Conservation (phyloP, 23 red algal species). For the Agarophyton chilense region DNA sequence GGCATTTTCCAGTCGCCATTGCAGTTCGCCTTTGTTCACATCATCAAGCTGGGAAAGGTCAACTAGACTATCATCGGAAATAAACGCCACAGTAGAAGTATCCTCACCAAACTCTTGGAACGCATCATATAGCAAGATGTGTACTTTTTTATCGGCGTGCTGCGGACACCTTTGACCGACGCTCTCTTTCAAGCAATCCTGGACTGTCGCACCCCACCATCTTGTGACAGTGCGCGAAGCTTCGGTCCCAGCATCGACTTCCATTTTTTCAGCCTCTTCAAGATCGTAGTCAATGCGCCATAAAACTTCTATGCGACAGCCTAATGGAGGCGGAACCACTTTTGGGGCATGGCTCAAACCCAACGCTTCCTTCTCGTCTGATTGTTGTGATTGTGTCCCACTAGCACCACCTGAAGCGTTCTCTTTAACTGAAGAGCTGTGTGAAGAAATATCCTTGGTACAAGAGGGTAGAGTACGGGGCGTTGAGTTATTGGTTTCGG, state of each 20-base stretch:
- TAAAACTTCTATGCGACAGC: slow-evolving; percentile 34
- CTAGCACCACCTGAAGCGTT: neutral
- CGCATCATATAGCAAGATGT: slow-evolving; percentile 50
- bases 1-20: slow-evolving; percentile 36
- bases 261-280: slow-evolving; percentile 16
- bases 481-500: neutral
- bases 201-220: slow-evolving; percentile 63
- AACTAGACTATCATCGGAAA: neutral
- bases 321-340: neutral
- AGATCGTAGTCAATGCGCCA: slow-evolving; percentile 34
- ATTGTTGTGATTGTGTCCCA: no score
- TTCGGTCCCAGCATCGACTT: neutral
- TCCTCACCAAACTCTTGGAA: slow-evolving; percentile 52
- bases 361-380: no score
- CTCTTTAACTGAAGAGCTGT: neutral
- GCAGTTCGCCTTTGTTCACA: slow-evolving; percentile 6
- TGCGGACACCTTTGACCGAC: neutral
- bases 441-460: neutral
- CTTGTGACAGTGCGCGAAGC: neutral
- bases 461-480: neutral
- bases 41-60: slow-evolving; percentile 38
- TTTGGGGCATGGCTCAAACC: neutral
- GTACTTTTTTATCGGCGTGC: neutral
- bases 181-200: slow-evolving; percentile 29
- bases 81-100: slow-evolving; percentile 37